These are phyloP conservation scores for Leccinum subtestaceum DNA, from an alignment of 768 basidiomycete genomes.

Conservation along the genomic window DNA sequence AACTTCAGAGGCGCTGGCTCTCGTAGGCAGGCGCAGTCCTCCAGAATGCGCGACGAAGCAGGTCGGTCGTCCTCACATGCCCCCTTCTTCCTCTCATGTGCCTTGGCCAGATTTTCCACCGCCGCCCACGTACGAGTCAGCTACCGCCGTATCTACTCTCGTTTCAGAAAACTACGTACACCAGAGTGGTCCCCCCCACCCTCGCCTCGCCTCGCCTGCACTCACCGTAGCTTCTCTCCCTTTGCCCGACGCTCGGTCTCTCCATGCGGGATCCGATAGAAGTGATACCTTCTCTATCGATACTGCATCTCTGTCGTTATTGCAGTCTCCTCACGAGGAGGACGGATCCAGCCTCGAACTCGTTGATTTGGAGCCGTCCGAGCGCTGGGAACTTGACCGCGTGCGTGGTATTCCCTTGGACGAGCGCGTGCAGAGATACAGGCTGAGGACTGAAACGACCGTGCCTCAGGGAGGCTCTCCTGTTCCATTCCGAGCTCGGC, in stretches of 20 bases:
- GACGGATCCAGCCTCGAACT: conserved; percentile 53
- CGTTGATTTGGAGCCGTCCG: conserved; percentile 45
- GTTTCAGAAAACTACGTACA: conserved; percentile 39
- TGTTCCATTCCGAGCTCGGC: conserved; percentile 29
- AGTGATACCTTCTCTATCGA: conserved; percentile 24
- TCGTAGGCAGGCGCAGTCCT: conserved; percentile 26
- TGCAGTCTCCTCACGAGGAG: conserved; percentile 35
- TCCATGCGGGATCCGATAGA: conserved; percentile 19
- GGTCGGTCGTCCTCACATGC: conserved; percentile 22
- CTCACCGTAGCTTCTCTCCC: conserved; percentile 27
- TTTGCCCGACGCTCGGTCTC: conserved; percentile 8
- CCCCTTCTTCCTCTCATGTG: conserved; percentile 1
- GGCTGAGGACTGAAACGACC: conserved; percentile 33
- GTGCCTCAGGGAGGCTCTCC: conserved; percentile 15
- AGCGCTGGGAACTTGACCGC: conserved; percentile 45
- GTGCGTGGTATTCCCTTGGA: conserved; percentile 42
- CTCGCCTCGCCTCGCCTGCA: conserved; percentile 23
- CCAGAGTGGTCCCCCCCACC: conserved; percentile 25
- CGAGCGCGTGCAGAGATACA: conserved; percentile 37
- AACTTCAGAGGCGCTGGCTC: conserved; percentile 31
- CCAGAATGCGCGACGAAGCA: conserved; percentile 30
- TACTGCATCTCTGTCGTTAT: conserved; percentile 15
- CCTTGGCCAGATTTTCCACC: conserved; percentile 61
- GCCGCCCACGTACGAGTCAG: conserved; percentile 69
- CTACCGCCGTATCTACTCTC: conserved; percentile 42